These are phyloP conservation scores for Thermothielavioides terrestris DNA, from an alignment of 495 filamentous ascomycete genomes.

Conservation along the genomic window DNA sequence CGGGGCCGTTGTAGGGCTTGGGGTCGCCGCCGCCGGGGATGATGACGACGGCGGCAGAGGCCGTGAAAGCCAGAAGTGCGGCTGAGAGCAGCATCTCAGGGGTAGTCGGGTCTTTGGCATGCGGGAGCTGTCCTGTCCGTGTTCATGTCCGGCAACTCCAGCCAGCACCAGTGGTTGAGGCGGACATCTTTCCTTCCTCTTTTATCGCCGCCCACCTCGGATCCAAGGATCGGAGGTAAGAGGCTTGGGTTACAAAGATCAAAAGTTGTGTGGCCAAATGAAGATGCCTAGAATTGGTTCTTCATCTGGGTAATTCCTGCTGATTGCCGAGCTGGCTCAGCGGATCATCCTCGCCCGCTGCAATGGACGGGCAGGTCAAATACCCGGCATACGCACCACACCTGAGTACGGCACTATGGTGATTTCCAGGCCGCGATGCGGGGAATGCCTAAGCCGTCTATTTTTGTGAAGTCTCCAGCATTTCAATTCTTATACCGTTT, in stretches of 20 bases:
- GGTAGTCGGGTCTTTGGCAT: neutral
- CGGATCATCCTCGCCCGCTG: neutral
- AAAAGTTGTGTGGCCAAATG: neutral
- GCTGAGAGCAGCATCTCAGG: conserved; percentile 1
- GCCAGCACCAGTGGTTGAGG: neutral
- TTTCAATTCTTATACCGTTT: no score
- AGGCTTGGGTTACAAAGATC: neutral
- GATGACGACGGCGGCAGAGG: conserved; percentile 13
- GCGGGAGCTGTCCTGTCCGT: neutral
- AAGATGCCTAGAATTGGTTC: neutral
- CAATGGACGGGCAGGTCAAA: neutral
- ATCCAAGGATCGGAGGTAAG: neutral
- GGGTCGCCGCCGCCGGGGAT: conserved; percentile 22
- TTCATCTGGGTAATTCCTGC: neutral
- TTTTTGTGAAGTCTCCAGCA: no score
- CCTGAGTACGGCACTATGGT: neutral
- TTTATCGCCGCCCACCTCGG: neutral
- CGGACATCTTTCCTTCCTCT: neutral
- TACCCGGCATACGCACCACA: neutral
- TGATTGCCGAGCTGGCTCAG: neutral
- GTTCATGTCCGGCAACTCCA: neutral
- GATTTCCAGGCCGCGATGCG: neutral
- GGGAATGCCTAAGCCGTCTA: no score
- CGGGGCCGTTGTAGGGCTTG: conserved; percentile 10
- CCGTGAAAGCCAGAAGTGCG: conserved; percentile 2